Evolutionary conservation across 164 flowering plant species (phyloP).

Genomic region (Magnolia sinica): DNA sequence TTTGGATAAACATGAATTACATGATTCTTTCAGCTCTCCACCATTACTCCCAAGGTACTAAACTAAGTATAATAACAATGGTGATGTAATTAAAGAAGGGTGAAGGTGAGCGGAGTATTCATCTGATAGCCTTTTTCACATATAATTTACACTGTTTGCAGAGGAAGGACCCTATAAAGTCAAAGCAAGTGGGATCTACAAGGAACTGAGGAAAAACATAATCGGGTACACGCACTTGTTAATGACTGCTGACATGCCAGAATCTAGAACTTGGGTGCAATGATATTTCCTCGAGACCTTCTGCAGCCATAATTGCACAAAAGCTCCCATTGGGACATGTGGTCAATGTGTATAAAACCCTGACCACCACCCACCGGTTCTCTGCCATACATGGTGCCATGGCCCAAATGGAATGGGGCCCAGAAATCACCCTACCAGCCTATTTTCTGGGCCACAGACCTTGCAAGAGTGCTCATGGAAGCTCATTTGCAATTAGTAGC

Average conservation of each 20-base stretch:
- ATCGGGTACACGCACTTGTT: conserved; percentile 51
- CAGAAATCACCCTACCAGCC: too few species aligned
- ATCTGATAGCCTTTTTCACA: not conserved
- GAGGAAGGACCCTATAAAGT: conserved; percentile 53
- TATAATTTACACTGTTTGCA: conserved; percentile 8
- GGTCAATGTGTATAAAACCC: not conserved
- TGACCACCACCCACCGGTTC: too few species aligned
- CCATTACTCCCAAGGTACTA: conserved; percentile 71
- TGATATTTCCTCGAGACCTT: not conserved
- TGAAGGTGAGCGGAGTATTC: not conserved
- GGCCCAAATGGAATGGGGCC: too few species aligned
- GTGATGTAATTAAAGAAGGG: not conserved
- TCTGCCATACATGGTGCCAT: too few species aligned
- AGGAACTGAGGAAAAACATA: conserved; percentile 66
- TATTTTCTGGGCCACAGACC: not conserved
- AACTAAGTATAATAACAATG: not conserved
- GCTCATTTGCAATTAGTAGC: not conserved
- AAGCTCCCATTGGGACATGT: not conserved
- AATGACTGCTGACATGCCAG: not conserved
- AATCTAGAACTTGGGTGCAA: not conserved
- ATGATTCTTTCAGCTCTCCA: conserved; percentile 86
- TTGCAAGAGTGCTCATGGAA: not conserved
- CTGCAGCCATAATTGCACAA: not conserved
- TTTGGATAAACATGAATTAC: conserved; percentile 98
- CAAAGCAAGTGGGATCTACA: conserved; percentile 47